Evolutionary conservation across 164 flowering plant genomes (phyloP), one percentile per base, ranked within the genome.

Genomic region (Stephania japonica): DNA sequence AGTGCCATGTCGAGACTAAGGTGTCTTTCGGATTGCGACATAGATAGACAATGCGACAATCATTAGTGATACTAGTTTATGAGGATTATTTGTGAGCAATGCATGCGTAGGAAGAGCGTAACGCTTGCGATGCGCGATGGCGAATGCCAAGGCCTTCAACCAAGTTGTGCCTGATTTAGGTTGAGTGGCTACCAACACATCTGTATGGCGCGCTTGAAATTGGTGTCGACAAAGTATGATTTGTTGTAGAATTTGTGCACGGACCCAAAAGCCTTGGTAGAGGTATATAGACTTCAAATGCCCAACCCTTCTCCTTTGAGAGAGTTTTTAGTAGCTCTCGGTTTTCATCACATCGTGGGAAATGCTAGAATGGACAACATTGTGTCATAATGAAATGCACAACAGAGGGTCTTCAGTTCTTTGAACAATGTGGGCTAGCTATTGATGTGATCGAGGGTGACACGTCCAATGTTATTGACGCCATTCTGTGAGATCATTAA

Each of bases 81-180:
- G 76, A 6, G 72, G 67, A 16, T 47, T 42, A 9, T 10, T 74
- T 19, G 65, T 12, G 16, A 72, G 67, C 32, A 68, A 26, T 27
- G 71, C 66, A 19, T 71, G 71, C 13, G 21, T 24, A 27, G 72
- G 16, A 50, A 12, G 2, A 0, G 66, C 1, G 21, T 49, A 53
- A 32, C n/a, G 67, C 7, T 64, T 12, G 13, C 83, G 67, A 47
- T 75, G 72, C 11, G 62, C 18, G 13, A 59, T 72, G 14, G 83
- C n/a, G 77, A 70, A n/a, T n/a, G n/a, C n/a, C n/a, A n/a, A n/a
- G n/a, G n/a, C n/a, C n/a, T n/a, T n/a, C n/a, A n/a, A n/a, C 80
- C 80, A 81, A 11, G 83, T 78, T 2, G 78, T 73, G 64, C 83
- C 80, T 7, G 78, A 69, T 53, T 78, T 81, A 2, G 80, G 78